Evolutionary conservation across 1,284 basidiomycete genomes (phyloP).

Genomic region (Heimioporus retisporus): DNA sequence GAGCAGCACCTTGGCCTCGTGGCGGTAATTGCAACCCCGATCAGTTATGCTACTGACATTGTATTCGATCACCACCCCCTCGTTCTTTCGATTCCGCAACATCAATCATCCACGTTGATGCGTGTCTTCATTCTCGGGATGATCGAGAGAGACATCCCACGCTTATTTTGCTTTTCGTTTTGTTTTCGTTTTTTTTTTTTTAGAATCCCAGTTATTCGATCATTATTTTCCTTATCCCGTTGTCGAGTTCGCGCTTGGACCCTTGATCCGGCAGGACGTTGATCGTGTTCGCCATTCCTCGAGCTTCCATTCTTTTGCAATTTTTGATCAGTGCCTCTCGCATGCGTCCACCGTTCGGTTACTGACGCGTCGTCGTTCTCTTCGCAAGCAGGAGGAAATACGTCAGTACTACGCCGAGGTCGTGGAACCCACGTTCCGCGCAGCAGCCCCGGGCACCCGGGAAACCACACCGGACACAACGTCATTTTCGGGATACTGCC

Average conservation of each 20-base stretch:
- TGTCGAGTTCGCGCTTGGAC: slow-evolving; percentile 16
- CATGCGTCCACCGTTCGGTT: slow-evolving; percentile 16
- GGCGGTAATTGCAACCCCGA: slow-evolving; percentile 17
- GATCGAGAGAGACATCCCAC: slow-evolving; percentile 15
- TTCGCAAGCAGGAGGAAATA: slow-evolving; percentile 54
- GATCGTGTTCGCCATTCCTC: slow-evolving; percentile 20
- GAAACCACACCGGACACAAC: slow-evolving; percentile 12
- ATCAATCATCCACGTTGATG: slow-evolving; percentile 12
- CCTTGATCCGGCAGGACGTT: slow-evolving; percentile 28
- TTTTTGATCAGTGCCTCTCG: slow-evolving; percentile 11
- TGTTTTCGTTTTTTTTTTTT: too few species aligned
- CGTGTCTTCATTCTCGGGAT: slow-evolving; percentile 19
- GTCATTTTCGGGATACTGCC: slow-evolving; percentile 66
- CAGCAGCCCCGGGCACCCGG: slow-evolving; percentile 37
- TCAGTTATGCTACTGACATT: slow-evolving; percentile 21
- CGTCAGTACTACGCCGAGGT: slow-evolving; percentile 56
- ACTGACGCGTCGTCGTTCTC: slow-evolving; percentile 25
- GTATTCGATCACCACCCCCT: slow-evolving; percentile 12
- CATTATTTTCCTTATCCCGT: slow-evolving; percentile 14
- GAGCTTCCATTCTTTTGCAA: slow-evolving; percentile 19
- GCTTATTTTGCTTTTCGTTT: slow-evolving; percentile 6
- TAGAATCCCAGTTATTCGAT: neutral
- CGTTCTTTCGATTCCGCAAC: slow-evolving; percentile 19
- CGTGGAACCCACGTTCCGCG: slow-evolving; percentile 51
- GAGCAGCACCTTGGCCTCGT: slow-evolving; percentile 31